These are phyloP conservation scores for Boletus rubropictus DNA, from an alignment of 768 basidiomycete genomes.

Conservation along the genomic window DNA sequence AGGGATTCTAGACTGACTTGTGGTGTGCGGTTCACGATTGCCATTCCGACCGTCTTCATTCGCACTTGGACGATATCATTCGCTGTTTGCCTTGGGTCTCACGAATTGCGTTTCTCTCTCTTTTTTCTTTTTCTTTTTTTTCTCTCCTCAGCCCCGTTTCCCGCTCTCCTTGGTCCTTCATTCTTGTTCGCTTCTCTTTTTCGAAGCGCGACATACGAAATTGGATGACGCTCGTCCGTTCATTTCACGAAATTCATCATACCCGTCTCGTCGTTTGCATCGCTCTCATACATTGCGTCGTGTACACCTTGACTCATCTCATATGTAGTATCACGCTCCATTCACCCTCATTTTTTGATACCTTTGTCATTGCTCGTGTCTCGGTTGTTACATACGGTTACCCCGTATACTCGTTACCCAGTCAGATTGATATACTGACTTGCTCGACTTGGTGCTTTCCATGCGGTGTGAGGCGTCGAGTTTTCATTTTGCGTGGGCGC, in stretches of 20 bases:
- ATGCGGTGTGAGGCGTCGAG: constrained; percentile 15
- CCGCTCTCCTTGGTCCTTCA: constrained; percentile 2
- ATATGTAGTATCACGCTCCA: constrained; percentile 34
- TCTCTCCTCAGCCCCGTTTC: background rate
- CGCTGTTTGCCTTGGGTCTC: constrained; percentile 25
- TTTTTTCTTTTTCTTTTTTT: background rate
- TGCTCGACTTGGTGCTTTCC: constrained; percentile 4
- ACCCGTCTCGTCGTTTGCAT: constrained; percentile 33
- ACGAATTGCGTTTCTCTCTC: constrained; percentile 32
- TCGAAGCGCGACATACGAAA: constrained; percentile 31
- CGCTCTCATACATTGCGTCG: constrained; percentile 34
- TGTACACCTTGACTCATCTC: constrained; percentile 34
- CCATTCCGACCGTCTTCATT: constrained; percentile 28
- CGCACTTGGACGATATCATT: constrained; percentile 30
- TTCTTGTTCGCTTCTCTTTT: constrained; percentile 28
- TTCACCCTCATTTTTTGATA: constrained; percentile 33
- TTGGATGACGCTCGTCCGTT: constrained; percentile 31
- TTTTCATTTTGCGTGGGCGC: constrained; percentile 25
- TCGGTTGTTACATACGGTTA: constrained; percentile 32
- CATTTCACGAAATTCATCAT: constrained; percentile 33
- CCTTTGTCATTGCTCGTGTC: constrained; percentile 20
- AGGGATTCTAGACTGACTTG: constrained; percentile 29
- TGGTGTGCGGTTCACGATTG: constrained; percentile 26
- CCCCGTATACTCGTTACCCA: constrained; percentile 35
- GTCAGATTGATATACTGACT: constrained; percentile 31